Percentiles rank a stretch among this genome's conserved stretches.
These are phyloP conservation scores for Petunia axillaris DNA, from an alignment of 257 asterid genomes.

Conservation along the genomic window DNA sequence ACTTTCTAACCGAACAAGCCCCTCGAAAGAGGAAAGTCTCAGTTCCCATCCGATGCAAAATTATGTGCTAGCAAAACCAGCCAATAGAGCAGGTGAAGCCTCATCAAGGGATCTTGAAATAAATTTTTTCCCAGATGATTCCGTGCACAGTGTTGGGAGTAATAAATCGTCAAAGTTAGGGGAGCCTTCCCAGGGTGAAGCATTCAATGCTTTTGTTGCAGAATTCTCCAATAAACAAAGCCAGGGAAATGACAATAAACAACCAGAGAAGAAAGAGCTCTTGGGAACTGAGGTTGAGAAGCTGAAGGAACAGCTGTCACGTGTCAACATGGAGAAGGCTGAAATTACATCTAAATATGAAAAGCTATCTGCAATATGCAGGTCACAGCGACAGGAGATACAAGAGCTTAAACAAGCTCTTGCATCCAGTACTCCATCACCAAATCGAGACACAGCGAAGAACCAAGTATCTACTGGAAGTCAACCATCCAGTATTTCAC, in stretches of 20 bases:
- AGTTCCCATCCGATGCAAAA: constrained; percentile 38
- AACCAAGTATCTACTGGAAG: constrained; percentile 52
- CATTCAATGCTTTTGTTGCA: constrained; percentile 71
- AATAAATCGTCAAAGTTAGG: constrained; percentile 51
- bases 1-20: constrained; percentile 33
- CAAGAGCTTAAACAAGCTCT: constrained; percentile 84
- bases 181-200: constrained; percentile 52
- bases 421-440: constrained; percentile 73
- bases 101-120: constrained; percentile 43
- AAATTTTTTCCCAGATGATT: constrained; percentile 59
- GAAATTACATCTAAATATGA: constrained; percentile 84
- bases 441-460: constrained; percentile 52
- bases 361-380: constrained; percentile 87
- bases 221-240: constrained; percentile 61
- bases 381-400: constrained; percentile 91
- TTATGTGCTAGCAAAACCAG: constrained; percentile 38
- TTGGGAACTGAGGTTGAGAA: constrained; percentile 78
- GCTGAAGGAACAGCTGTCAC: constrained; percentile 77
- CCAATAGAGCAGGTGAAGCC: constrained; percentile 37
- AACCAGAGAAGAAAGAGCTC: constrained; percentile 54
- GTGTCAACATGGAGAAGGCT: constrained; percentile 66
- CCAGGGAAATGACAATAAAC: constrained; percentile 49
- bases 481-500: constrained; percentile 50
- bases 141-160: constrained; percentile 41
- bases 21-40: constrained; percentile 37